Base-by-base conservation (phyloP, 2,329 filamentous ascomycete genomes). In the Ophiostoma tasmaniense region DNA sequence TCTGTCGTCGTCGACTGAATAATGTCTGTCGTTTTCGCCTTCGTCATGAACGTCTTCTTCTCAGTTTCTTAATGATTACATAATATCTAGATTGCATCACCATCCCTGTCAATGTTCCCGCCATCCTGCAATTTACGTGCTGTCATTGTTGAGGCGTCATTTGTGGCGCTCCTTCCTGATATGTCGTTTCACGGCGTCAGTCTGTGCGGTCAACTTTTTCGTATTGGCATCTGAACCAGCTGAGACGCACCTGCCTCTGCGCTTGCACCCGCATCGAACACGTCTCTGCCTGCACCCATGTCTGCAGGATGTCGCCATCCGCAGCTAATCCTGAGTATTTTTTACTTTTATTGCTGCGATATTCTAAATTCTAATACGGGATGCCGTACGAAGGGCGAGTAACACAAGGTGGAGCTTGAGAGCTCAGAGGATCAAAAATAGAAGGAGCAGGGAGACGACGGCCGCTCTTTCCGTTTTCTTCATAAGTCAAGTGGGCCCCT, bases 331-430 rank as follows among this genome's bases (percentile, higher is more conserved):
- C n/a, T 25, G 10, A 59, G 3, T 55, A 25, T 10, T 55, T 28
- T 13, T 55, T n/a, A n/a, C n/a, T 62, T 33, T 22, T 7, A 61
- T 20, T 61, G 33, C 20, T 37, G n/a, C n/a, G 45, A 14, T n/a
- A 25, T 42, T 13, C n/a, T 2, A 14, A 35, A 25, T 42, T 13
- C n/a, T 2, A 64, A 65, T 64, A 64, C 62, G 62, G 62, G 28
- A 64, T 65, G 64, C 64, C 17, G 64, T 65, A 65, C 64, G 64
- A 28, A 37, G 64, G 64, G 64, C 10, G 64, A 65, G 64, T 65
- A 17, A 20, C 33, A 65, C 64, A 65, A 22, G 22, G 64, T 39
- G 64, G 64, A 37, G 37, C 5, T 1, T 39, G 17, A 62, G 17
- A 20, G 10, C 11, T 30, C 17, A 1, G 8, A 13, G 37, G 1